phyloP scores from a whole-genome alignment of 106 monocot genomes.

The Dioscorea alata region DNA sequence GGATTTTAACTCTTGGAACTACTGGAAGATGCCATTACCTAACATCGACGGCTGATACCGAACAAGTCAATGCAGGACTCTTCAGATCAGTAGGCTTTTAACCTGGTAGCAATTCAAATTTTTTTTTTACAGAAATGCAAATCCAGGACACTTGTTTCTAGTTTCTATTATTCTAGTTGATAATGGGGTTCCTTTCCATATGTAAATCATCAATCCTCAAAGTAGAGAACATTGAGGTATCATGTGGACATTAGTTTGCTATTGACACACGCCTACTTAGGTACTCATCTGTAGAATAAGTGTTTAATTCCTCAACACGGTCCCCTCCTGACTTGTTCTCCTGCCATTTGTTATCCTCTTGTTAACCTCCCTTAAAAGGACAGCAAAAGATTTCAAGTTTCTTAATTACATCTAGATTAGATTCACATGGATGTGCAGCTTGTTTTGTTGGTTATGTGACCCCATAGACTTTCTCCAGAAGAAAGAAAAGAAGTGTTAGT shows the following conservation, averaged over 20 bases:
- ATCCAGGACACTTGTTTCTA: not conserved
- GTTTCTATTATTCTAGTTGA: not conserved
- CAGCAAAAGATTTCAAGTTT: too few relatives aligned
- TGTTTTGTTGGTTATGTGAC: not conserved
- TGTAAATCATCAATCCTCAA: not conserved
- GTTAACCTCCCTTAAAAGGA: too few relatives aligned
- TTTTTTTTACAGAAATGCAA: not conserved
- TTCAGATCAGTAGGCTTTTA: not conserved
- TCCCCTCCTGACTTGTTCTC: too few relatives aligned
- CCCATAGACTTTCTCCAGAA: not conserved
- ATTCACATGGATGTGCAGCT: not conserved
- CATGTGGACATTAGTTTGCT: not conserved
- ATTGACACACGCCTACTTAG: not conserved
- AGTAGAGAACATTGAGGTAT: not conserved
- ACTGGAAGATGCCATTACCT: conserved; percentile 74
- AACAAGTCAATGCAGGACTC: not conserved
- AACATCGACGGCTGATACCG: conserved; percentile 20
- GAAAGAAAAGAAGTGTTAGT: not conserved
- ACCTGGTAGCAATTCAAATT: not conserved
- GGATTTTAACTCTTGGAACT: conserved; percentile 89
- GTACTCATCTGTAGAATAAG: not conserved
- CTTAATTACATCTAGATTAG: too few relatives aligned
- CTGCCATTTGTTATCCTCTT: too few relatives aligned
- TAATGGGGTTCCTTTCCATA: not conserved
- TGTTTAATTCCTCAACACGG: not conserved